Percentiles rank a stretch among this genome's conserved stretches.
Evolutionary conservation across 257 asterid species (phyloP).

Genomic region (Solanum paucissectum): DNA sequence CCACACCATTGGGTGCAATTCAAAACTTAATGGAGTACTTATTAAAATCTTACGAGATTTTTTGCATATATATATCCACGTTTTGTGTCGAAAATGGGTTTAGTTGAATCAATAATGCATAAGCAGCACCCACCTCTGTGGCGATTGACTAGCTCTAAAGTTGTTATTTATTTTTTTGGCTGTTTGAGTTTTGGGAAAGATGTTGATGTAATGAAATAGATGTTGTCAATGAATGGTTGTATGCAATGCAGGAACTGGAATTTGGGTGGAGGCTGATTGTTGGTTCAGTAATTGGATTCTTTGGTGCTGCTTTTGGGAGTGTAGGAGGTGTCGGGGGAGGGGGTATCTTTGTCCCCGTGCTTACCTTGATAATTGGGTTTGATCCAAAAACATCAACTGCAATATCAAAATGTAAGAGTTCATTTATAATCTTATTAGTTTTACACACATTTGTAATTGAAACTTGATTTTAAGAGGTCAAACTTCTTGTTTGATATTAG

Average conservation of each 20-base stretch:
- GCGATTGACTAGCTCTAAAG: neutral
- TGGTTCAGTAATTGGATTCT: constrained; percentile 47
- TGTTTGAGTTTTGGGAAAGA: neutral
- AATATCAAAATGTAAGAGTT: constrained; percentile 42
- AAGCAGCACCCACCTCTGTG: neutral
- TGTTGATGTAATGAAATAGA: neutral
- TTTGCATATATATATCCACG: neutral
- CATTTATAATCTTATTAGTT: neutral
- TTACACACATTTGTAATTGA: neutral
- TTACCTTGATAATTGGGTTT: constrained; percentile 40
- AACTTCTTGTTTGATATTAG: neutral
- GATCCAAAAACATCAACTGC: constrained; percentile 57
- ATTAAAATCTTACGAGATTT: neutral
- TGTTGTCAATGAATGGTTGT: neutral
- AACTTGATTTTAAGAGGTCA: neutral
- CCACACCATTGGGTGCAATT: neutral
- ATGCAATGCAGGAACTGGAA: constrained; percentile 30
- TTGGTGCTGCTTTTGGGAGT: constrained; percentile 64
- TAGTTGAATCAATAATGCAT: neutral
- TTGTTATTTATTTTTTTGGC: neutral
- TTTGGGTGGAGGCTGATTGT: constrained; percentile 44
- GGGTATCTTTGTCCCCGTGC: constrained; percentile 56
- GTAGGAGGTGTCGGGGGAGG: constrained; percentile 66
- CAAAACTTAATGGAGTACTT: neutral
- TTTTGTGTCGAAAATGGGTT: neutral